These are phyloP conservation scores for Pyricularia sp. DNA, from an alignment of 2,329 filamentous ascomycete species.

Conservation along the genomic window DNA sequence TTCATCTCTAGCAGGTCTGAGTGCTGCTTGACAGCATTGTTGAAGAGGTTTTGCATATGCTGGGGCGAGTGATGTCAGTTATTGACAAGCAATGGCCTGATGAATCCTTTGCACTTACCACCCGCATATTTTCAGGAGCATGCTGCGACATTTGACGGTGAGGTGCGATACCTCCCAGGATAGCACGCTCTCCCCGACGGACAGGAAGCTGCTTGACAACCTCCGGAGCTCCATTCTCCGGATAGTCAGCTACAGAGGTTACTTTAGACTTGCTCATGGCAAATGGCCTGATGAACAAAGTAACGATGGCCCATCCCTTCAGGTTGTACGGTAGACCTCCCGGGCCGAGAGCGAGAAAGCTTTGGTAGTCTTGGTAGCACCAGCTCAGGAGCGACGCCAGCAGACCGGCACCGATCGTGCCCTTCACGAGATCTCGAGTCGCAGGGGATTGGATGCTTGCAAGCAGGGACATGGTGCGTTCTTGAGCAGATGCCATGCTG, in stretches of 20 bases:
- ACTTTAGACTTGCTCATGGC: constrained; percentile 10
- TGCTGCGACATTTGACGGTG: constrained; percentile 26
- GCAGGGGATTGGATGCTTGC: not conserved
- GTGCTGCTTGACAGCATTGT: constrained; percentile 12
- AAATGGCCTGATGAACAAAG: constrained; percentile 19
- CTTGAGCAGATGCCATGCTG: not conserved
- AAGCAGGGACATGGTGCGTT: not conserved
- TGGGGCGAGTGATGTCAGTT: not conserved
- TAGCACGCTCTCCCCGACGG: constrained; percentile 18
- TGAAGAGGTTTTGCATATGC: not conserved
- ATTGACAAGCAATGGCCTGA: too few relatives aligned
- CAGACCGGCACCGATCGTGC: not conserved
- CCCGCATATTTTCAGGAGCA: constrained; percentile 3
- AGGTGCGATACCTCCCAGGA: constrained; percentile 23
- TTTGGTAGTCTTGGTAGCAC: constrained; percentile 19
- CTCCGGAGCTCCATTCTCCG: not conserved
- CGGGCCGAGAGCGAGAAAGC: constrained; percentile 30
- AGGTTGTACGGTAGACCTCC: constrained; percentile 33
- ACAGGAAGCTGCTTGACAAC: constrained; percentile 7
- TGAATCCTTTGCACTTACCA: not conserved
- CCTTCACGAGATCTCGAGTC: not conserved
- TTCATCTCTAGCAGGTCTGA: constrained; percentile 15
- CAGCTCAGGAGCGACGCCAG: not conserved
- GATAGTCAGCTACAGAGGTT: constrained; percentile 1
- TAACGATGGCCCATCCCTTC: constrained; percentile 29